Evolutionary conservation across 1,139 yeast species (phyloP).

Genomic region (Suhomyces wounanorum): DNA sequence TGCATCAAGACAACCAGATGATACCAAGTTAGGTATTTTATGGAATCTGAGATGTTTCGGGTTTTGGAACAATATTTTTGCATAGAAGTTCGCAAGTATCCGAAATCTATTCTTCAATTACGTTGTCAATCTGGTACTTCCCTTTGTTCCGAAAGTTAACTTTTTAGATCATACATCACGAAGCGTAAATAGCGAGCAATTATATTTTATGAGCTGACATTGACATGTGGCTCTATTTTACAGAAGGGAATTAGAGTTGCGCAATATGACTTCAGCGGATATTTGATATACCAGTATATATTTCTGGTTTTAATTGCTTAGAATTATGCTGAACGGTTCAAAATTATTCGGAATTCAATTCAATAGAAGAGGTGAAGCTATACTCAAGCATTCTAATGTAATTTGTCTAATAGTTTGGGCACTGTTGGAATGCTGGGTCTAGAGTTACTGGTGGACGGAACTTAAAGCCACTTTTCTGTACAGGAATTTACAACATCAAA

Average conservation of each 20-base stretch:
- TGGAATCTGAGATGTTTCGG: not conserved
- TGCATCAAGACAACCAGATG: not conserved
- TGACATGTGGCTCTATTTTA: conserved; percentile 1
- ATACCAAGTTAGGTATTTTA: not conserved
- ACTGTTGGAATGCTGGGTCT: not conserved
- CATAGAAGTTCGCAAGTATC: not conserved
- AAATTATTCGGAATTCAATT: too few species aligned
- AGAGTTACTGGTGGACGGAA: not conserved
- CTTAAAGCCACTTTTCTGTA: not conserved
- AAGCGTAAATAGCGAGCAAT: conserved; percentile 3
- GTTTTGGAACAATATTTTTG: not conserved
- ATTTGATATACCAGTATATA: too few species aligned
- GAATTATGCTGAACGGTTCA: too few species aligned
- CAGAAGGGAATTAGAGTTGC: not conserved
- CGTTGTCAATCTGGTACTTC: not conserved
- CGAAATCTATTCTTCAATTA: not conserved
- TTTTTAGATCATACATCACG: conserved; percentile 6
- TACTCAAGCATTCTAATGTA: too few species aligned
- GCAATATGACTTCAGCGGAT: not conserved
- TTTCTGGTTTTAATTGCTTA: too few species aligned
- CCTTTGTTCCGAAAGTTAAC: conserved; percentile 1
- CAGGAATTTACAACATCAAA: not conserved
- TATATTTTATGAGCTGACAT: not conserved
- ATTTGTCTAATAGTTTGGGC: not conserved
- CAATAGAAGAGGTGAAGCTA: too few species aligned